Base-by-base conservation (phyloP, 2,329 filamentous ascomycete species). In the Trichoderma sp. region DNA sequence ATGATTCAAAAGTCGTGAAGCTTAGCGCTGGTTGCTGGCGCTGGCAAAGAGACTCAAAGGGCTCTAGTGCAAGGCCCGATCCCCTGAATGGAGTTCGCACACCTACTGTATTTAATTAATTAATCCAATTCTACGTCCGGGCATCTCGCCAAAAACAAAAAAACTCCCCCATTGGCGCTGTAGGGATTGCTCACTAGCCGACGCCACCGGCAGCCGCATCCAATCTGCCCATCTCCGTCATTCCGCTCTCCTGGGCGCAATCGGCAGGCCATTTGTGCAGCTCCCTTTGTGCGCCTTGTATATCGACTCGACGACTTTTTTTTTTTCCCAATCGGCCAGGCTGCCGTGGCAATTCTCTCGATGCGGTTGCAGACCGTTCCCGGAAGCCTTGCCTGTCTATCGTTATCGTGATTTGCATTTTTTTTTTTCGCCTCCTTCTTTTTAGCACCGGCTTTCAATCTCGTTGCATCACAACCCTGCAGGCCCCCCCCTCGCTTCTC, bases 161-260 rank as follows among this genome's bases (percentile, higher is more conserved):
- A 58, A 43, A 30, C 43, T 53, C 62, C 51, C 64, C n/a, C 51
- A 56, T 21, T 28, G 43, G 51, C 28, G 30, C 51, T 56, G 57
- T 70, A 70, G 56, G 57, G 39, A 70, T 61, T 62, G 26, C 39
- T 58, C 70, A 58, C 70, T 72, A 72, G 64, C 57, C 43, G 12
- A 60, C 61, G 60, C 51, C 61, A 65, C 69, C 51, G 53, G 63
- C 63, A 60, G 43, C 66, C 66, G 66, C 62, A 67, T 61, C 70
- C 70, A 72, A 72, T 72, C 65, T 72, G 70, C 61, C 70, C 63
- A 69, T 68, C 70, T 72, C 70, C 70, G 64, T 69, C 70, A 68
- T 72, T 66, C 51, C 63, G 56, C 63, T 69, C 70, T 69, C 70
- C 70, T 72, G 63, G 70, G 63, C 39, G 63, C 62, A 71, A 56